These are phyloP conservation scores for Pseudogymnoascus sp. DNA, from an alignment of 2,329 filamentous ascomycete genomes.

Conservation along the genomic window DNA sequence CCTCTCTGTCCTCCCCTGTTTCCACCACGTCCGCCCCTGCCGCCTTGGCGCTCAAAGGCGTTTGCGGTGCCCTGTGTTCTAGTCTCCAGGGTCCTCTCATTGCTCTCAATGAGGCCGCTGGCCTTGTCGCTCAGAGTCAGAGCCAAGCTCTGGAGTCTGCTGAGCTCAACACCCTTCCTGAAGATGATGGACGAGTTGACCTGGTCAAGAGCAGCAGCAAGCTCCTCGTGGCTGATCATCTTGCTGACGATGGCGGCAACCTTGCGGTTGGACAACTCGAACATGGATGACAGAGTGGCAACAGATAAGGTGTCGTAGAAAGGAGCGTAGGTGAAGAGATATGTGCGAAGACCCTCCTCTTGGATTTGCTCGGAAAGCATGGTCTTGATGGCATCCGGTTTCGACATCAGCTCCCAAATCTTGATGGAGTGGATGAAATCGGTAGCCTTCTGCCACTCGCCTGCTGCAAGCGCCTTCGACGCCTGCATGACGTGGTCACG, in stretches of 20 bases:
- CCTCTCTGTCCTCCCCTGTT: constrained; percentile 55
- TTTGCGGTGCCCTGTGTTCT: constrained; percentile 92
- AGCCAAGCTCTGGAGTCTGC: constrained; percentile 87
- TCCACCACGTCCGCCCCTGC: constrained; percentile 61
- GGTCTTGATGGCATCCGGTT: constrained; percentile 84
- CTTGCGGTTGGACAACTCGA: constrained; percentile 85
- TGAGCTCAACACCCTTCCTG: constrained; percentile 98
- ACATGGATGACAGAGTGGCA: constrained; percentile 81
- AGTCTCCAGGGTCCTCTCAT: constrained; percentile 95
- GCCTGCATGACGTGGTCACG: constrained; percentile 99
- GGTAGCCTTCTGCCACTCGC: constrained; percentile 97
- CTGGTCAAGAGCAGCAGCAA: constrained; percentile 92
- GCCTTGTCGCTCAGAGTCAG: constrained; percentile 95
- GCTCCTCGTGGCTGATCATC: constrained; percentile 99
- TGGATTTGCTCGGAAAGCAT: constrained; percentile 99
- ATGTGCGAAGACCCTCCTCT: constrained; percentile 94
- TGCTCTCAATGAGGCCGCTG: constrained; percentile 88
- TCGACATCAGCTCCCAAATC: constrained; percentile 98
- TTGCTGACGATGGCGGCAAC: constrained; percentile 93
- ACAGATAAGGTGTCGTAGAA: constrained; percentile 97
- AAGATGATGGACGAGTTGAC: constrained; percentile 97
- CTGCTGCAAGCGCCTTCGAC: constrained; percentile 89
- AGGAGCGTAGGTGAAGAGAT: constrained; percentile 97
- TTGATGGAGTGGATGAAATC: constrained; percentile 95
- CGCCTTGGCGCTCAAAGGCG: constrained; percentile 88